Percentiles rank a stretch among this genome's conserved stretches.
Evolutionary conservation across 139 green algal species (phyloP).

Genomic region (Chlamydomonas applanata): DNA sequence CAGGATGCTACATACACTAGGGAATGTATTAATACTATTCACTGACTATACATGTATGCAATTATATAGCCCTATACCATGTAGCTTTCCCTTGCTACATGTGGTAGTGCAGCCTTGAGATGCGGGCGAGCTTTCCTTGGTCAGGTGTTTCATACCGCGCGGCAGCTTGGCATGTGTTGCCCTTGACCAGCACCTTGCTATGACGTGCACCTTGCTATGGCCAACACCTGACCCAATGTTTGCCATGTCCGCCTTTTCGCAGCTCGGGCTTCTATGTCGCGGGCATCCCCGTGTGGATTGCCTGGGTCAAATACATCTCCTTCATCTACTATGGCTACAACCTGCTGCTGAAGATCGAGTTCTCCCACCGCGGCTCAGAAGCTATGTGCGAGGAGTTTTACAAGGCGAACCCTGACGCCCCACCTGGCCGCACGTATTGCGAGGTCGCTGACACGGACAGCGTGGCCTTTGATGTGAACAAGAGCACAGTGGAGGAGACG

Average conservation of each 20-base stretch:
- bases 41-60: neutral
- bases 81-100: too few species aligned
- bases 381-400: slow-evolving; percentile 2
- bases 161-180: too few species aligned
- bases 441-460: neutral
- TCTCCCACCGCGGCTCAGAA: slow-evolving; percentile 11
- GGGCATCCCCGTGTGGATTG: slow-evolving; percentile 38
- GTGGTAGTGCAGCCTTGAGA: too few species aligned
- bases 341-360: slow-evolving; percentile 58
- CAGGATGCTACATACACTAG: neutral
- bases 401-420: neutral
- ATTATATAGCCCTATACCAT: too few species aligned
- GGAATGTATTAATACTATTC: neutral
- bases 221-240: too few species aligned
- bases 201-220: too few species aligned
- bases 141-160: too few species aligned
- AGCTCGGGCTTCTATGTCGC: slow-evolving; percentile 50
- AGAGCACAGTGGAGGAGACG: slow-evolving; percentile 23
- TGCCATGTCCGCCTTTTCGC: too few species aligned
- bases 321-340: slow-evolving; percentile 69
- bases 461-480: neutral
- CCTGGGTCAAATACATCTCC: slow-evolving; percentile 29
- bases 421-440: neutral
- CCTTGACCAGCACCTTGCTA: too few species aligned
- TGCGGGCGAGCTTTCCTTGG: too few species aligned